These are phyloP conservation scores for Starmera stellimalicola DNA, from an alignment of 1,139 yeast genomes.

Conservation along the genomic window DNA sequence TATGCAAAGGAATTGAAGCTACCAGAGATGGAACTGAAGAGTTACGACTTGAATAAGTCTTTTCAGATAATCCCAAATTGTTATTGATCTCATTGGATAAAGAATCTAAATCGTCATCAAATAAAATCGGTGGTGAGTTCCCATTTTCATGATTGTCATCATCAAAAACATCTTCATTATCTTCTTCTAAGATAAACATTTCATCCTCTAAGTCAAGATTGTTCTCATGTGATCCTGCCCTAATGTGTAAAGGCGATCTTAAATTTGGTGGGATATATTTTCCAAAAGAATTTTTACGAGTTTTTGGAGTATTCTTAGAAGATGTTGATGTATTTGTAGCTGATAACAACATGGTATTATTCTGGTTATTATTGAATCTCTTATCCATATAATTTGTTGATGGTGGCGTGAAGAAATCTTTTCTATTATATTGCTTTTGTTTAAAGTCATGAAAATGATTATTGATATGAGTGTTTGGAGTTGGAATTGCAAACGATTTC, in stretches of 20 bases:
- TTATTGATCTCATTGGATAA: slow-evolving; percentile 6
- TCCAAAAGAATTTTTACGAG: slow-evolving; percentile 32
- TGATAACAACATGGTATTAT: slow-evolving; percentile 1
- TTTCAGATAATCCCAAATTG: slow-evolving; percentile 16
- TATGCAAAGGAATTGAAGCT: slow-evolving; percentile 2
- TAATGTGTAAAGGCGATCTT: slow-evolving; percentile 25
- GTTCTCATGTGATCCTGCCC: slow-evolving; percentile 9
- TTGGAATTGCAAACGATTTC: slow-evolving; percentile 57
- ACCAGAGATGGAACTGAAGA: slow-evolving; percentile 13
- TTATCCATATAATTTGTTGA: slow-evolving; percentile 49
- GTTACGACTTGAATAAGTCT: slow-evolving; percentile 8
- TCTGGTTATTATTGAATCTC: slow-evolving; percentile 18
- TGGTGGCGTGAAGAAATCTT: slow-evolving; percentile 71
- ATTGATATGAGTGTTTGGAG: slow-evolving; percentile 32
- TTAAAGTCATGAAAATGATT: slow-evolving; percentile 27
- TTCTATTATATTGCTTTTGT: slow-evolving; percentile 40
- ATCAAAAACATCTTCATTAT: slow-evolving; percentile 24
- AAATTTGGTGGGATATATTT: slow-evolving; percentile 68
- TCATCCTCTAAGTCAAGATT: slow-evolving; percentile 29
- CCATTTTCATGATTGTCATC: slow-evolving; percentile 18
- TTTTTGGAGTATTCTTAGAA: slow-evolving; percentile 12
- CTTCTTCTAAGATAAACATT: slow-evolving; percentile 33
- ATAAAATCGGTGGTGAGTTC: slow-evolving; percentile 3
- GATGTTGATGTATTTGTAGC: slow-evolving; percentile 7
- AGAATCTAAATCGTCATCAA: slow-evolving; percentile 4